Base-by-base conservation (phyloP, 495 filamentous ascomycete species). In the Xylaria flabelliformis region DNA sequence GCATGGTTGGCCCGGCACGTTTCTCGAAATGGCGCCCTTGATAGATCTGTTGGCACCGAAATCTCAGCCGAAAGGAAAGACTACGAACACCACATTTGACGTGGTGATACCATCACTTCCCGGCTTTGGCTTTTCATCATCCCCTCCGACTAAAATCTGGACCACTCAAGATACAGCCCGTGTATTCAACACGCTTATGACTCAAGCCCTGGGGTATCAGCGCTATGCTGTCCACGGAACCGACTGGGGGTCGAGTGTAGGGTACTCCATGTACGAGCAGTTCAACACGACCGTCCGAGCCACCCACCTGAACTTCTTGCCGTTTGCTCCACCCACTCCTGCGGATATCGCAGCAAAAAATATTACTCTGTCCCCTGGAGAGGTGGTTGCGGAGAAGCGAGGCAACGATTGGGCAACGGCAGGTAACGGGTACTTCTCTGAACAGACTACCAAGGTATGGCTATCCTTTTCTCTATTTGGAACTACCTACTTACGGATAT, bases 211-310 rank as follows among this genome's bases (percentile, higher is more conserved):
- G 13, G 78, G 77, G 1, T 82, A 81, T 51, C 7, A 67, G 2
- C 67, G 41, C 32, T 81, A 77, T 65, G 74, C 75, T 17, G 70
- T 71, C 4, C 78, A 81, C 48, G 79, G 79, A 9, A 77, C 79
- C 5, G 82, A 83, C 70, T 82, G 77, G 73, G 82, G 82, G 24
- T 67, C 71, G 17, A 63, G 74, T 36, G 67, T 82, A 21, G 71
- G 68, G 1, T 75, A 76, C 48, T 39, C 74, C 1, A 74, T 75
- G 34, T 79, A 81, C 48, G 53, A 65, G 10, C 74, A 76, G 34
- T 78, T 73, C 34, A 72, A 78, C 36, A 50, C 71, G 15, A 69
- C 64, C 34, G 63, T 51, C 26, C 53, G 68, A 50, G 69, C 61
- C 15, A 55, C 46, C 9, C 74, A 75, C 48, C 65, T 73, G 34